Percentiles rank a stretch among this genome's conserved stretches.
Evolutionary conservation across 2,329 filamentous ascomycete genomes (phyloP).

Genomic region (Neoscytalidium dimidiatum): DNA sequence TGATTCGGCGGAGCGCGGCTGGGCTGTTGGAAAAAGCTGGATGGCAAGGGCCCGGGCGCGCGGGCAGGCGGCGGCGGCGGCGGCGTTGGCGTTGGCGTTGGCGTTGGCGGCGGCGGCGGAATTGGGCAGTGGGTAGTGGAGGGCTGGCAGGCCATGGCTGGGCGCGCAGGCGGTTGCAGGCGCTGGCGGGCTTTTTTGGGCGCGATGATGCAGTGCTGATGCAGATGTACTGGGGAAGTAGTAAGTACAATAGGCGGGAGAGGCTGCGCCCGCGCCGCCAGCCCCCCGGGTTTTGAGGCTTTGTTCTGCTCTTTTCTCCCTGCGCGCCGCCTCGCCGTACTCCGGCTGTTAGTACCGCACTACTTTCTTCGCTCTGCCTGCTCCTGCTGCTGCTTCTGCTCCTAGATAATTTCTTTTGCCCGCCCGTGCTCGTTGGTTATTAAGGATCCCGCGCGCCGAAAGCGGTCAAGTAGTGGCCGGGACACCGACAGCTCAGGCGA

Average conservation of each 20-base stretch:
- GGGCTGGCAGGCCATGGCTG: not conserved
- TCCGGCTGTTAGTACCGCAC: not conserved
- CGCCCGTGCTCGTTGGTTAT: constrained; percentile 18
- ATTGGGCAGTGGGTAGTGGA: too few relatives aligned
- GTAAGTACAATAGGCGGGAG: too few relatives aligned
- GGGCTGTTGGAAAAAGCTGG: not conserved
- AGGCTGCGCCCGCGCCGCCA: constrained; percentile 7
- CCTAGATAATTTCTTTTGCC: constrained; percentile 13
- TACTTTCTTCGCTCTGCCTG: too few relatives aligned
- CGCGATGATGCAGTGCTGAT: constrained; percentile 11
- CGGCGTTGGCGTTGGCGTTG: too few relatives aligned
- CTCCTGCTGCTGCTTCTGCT: constrained; percentile 2
- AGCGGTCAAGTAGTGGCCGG: constrained; percentile 18
- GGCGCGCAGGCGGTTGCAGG: not conserved
- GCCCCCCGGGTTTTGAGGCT: constrained; percentile 7
- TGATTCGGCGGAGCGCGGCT: not conserved
- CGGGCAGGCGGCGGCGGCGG: too few relatives aligned
- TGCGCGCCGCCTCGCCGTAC: not conserved
- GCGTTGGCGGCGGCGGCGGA: too few relatives aligned
- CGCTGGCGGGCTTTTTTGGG: too few relatives aligned
- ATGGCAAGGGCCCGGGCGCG: not conserved
- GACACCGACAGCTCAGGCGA: constrained; percentile 11
- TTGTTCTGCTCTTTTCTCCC: not conserved
- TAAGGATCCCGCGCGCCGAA: constrained; percentile 19
- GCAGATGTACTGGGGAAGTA: too few relatives aligned